Conservation (phyloP, 305 asterid species). For the Fraxinus floribunda region DNA sequence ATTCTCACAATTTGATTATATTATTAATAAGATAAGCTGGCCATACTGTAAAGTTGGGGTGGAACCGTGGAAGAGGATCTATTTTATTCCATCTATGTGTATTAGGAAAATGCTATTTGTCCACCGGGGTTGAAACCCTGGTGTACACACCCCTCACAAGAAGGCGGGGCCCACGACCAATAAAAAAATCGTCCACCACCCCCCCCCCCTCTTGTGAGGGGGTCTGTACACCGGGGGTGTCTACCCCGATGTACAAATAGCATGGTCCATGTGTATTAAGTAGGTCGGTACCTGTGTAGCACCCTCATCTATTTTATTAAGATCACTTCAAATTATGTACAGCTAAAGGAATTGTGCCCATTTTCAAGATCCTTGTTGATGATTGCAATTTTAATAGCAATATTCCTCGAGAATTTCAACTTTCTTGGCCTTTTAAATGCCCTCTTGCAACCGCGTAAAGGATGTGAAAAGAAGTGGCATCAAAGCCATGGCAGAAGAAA, state of each 20-base stretch:
- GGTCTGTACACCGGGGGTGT: too few relatives aligned
- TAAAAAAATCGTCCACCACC: too few relatives aligned
- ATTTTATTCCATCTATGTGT: too few relatives aligned
- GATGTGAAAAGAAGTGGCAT: not conserved
- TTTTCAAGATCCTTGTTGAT: conserved; percentile 18
- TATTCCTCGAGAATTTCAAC: conserved; percentile 14
- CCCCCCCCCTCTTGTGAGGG: too few relatives aligned
- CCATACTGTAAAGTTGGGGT: conserved; percentile 17
- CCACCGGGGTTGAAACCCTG: too few relatives aligned
- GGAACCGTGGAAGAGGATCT: not conserved
- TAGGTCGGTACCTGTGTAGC: not conserved
- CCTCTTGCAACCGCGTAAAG: not conserved
- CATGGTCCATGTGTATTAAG: not conserved
- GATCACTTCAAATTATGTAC: not conserved
- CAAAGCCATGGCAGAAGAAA: conserved; percentile 19
- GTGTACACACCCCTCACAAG: too few relatives aligned
- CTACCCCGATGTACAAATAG: too few relatives aligned
- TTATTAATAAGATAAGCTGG: conserved; percentile 14
- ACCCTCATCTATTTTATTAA: not conserved
- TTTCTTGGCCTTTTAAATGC: conserved; percentile 7
- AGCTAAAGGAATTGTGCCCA: conserved; percentile 17
- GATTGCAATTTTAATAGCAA: not conserved
- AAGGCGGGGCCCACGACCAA: too few relatives aligned
- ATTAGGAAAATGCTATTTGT: too few relatives aligned
- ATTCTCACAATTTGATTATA: conserved; percentile 10